Evolutionary conservation across 2,329 filamentous ascomycete species (phyloP), one percentile per base, ranked within the genome.

Genomic region (Elsinoe perseae): DNA sequence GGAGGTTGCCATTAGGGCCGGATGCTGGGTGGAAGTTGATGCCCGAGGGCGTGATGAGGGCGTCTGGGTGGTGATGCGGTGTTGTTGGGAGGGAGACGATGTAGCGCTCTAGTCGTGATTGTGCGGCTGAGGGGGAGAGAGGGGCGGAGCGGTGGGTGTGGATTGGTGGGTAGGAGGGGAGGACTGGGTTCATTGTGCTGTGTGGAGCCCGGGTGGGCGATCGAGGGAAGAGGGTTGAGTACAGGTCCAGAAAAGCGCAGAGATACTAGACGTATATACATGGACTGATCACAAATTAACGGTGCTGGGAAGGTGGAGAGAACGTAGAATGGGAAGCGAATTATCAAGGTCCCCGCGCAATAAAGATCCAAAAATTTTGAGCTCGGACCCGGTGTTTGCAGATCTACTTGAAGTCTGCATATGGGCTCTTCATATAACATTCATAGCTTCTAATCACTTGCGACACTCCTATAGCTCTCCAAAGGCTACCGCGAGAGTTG

Each of bases 1-100:
- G 70, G n/a, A 80, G 68, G 6, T 75, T 73, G 42, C 76, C 75
- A 16, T 62, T 64, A 0, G 73, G 68, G 1, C 75, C 75, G 48
- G 70, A 69, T 46, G 72, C 65, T 14, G 73, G 68, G 20, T 69
- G 67, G 63, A 73, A 75, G 10, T 65, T 64, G 5, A 76, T 69
- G 43, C 74, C 74, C 21, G 67, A 67, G 8, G 70, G 65, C 14
- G 68, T 72, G 40, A 77, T 70, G 48, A 73, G 66, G 36, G 73
- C 71, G 58, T 78, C 75, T 0, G 76, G 76, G 63, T 78, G 76
- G 6, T 77, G 68, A 63, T 75, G 69, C n/a, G 75, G 66, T 57
- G 70, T 65, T 4, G 65, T 64, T 57, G 70, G 66, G 2, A 72
- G 70, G 61, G 68, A 64, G 36, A 62, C 36, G 38, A 77, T 67